A percentile compares a stretch with the other conserved stretches of the same genome.
phyloP scores from a whole-genome alignment of 202 grass and related monocot genomes.

The Sporobolus alterniflorus region DNA sequence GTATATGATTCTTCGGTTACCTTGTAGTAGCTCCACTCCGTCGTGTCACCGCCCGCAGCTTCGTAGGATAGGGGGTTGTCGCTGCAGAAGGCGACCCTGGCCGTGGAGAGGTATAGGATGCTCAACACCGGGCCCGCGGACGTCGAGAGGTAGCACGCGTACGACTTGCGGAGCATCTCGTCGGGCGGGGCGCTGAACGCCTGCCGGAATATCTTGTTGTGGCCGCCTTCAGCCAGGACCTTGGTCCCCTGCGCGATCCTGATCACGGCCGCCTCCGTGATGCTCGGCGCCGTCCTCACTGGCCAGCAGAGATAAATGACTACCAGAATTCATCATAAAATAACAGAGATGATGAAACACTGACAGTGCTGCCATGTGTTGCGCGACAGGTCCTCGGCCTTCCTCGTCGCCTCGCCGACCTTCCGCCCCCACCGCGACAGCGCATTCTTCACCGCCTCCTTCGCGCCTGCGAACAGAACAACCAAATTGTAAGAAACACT shows the following conservation, averaged over 20 bases:
- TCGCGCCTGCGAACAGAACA: conserved; percentile 41
- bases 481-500: not conserved
- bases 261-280: conserved; percentile 75
- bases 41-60: conserved; percentile 35
- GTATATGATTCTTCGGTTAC: not conserved
- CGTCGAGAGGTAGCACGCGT: conserved; percentile 87
- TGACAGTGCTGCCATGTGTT: conserved; percentile 95
- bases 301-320: not conserved
- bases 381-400: conserved; percentile 82
- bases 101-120: conserved; percentile 74
- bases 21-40: conserved; percentile 95
- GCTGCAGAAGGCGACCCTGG: conserved; percentile 88
- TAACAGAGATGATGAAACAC: not conserved
- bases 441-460: conserved; percentile 75
- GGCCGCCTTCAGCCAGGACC: conserved; percentile 83
- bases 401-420: conserved; percentile 70
- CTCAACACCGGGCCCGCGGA: conserved; percentile 83
- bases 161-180: conserved; percentile 81
- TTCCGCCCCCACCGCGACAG: conserved; percentile 76
- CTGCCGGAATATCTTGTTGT: conserved; percentile 76
- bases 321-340: not conserved
- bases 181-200: conserved; percentile 69
- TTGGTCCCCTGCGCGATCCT: conserved; percentile 90
- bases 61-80: conserved; percentile 72
- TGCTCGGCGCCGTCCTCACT: conserved; percentile 86